These are phyloP conservation scores for Hansenula lynferdii DNA, from an alignment of 1,139 yeast genomes.

Conservation along the genomic window DNA sequence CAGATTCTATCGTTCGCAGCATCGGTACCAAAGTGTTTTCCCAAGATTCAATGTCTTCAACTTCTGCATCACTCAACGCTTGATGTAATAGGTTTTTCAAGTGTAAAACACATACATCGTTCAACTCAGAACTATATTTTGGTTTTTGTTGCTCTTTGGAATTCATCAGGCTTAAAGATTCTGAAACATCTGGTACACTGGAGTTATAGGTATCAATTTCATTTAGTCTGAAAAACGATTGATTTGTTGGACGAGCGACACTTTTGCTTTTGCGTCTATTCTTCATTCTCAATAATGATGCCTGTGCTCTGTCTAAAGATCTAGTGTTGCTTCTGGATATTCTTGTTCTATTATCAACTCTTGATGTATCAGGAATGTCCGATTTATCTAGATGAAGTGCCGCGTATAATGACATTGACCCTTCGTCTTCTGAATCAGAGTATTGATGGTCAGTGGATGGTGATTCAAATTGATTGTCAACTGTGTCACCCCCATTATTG, in stretches of 20 bases:
- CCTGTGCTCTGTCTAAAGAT: slow-evolving; percentile 62
- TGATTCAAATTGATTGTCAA: slow-evolving; percentile 1
- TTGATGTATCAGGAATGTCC: slow-evolving; percentile 19
- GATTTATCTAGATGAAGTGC: slow-evolving; percentile 28
- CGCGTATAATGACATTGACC: slow-evolving; percentile 38
- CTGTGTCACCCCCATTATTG: slow-evolving; percentile 6
- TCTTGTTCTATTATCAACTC: slow-evolving; percentile 7
- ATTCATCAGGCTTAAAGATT: neutral
- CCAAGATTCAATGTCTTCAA: slow-evolving; percentile 58
- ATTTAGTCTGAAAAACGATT: slow-evolving; percentile 6
- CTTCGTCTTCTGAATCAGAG: slow-evolving; percentile 27
- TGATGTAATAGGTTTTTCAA: slow-evolving; percentile 40
- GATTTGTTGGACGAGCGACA: slow-evolving; percentile 22
- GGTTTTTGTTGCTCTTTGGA: neutral
- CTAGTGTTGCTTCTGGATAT: slow-evolving; percentile 34
- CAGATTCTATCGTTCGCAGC: slow-evolving; percentile 38
- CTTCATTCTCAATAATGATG: slow-evolving; percentile 59
- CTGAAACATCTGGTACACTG: slow-evolving; percentile 9
- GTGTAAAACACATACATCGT: slow-evolving; percentile 30
- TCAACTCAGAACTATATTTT: slow-evolving; percentile 23
- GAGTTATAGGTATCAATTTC: slow-evolving; percentile 8
- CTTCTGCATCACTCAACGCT: slow-evolving; percentile 62
- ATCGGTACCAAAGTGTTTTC: slow-evolving; percentile 39
- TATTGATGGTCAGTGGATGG: slow-evolving; percentile 4
- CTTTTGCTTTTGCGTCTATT: slow-evolving; percentile 54